Percentiles rank a stretch among this genome's conserved stretches.
Evolutionary conservation across 352 stramenopile genomes (phyloP).

Genomic region (Globisporangium heterothallicum): DNA sequence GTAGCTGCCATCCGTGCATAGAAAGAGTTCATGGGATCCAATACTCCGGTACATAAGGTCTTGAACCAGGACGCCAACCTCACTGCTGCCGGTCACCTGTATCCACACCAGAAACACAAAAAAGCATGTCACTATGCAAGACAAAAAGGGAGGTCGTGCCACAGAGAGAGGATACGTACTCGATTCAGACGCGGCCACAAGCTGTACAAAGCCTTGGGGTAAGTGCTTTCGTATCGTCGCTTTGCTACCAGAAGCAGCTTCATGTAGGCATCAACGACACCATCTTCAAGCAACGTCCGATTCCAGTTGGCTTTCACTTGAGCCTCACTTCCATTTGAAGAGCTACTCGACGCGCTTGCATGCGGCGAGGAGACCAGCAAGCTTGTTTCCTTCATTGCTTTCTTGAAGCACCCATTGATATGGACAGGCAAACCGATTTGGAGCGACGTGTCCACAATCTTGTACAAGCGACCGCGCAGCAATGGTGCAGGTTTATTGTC

Average conservation of each 20-base stretch:
- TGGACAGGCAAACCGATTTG: conserved; percentile 55
- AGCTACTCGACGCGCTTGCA: conserved; percentile 12
- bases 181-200: conserved; percentile 41
- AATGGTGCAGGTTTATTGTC: conserved; percentile 29
- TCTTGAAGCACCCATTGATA: conserved; percentile 78
- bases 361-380: conserved; percentile 19
- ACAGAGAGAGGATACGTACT: background rate
- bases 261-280: conserved; percentile 49
- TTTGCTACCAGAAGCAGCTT: conserved; percentile 60
- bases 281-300: conserved; percentile 62
- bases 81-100: conserved; percentile 14
- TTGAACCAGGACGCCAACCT: conserved; percentile 41
- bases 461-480: conserved; percentile 58
- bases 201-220: conserved; percentile 51
- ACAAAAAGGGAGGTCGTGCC: conserved; percentile 2
- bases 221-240: conserved; percentile 26
- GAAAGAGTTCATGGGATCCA: conserved; percentile 45
- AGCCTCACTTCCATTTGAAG: conserved; percentile 40
- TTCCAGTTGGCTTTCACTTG: conserved; percentile 67
- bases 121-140: background rate
- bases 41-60: conserved; percentile 37
- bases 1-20: conserved; percentile 65
- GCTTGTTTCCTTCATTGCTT: conserved; percentile 37
- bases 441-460: conserved; percentile 45
- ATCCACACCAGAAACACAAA: conserved; percentile 1